These are phyloP conservation scores for Themeda triandra DNA, from an alignment of 176 grass and related monocot genomes.

Conservation along the genomic window DNA sequence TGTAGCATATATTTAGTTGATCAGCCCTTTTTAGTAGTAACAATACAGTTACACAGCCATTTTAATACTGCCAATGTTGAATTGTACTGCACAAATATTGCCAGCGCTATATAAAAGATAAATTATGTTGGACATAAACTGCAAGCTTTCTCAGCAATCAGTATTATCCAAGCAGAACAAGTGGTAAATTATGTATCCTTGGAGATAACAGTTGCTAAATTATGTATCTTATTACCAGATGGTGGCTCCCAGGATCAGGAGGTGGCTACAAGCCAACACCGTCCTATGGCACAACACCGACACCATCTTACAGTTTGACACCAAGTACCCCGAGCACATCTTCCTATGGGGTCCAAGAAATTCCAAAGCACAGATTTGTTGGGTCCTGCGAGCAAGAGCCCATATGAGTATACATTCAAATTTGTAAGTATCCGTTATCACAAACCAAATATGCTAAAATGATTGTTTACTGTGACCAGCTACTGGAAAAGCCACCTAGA, in stretches of 20 bases:
- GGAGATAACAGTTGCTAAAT: neutral
- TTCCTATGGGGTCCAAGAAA: conserved; percentile 13
- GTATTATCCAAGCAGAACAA: neutral
- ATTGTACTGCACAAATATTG: neutral
- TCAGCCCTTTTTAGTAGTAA: neutral
- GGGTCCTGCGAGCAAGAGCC: conserved; percentile 69
- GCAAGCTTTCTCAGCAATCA: neutral
- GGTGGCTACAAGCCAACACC: conserved; percentile 1
- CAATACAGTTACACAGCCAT: neutral
- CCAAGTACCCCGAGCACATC: conserved; percentile 52
- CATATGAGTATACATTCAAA: neutral
- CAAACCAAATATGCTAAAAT: neutral
- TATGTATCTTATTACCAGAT: conserved; percentile 28
- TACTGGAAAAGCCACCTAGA: conserved; percentile 72
- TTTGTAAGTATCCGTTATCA: conserved; percentile 4
- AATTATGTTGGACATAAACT: neutral
- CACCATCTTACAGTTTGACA: conserved; percentile 32
- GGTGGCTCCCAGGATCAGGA: neutral
- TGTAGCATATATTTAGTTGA: neutral
- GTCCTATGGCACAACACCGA: neutral
- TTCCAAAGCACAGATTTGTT: conserved; percentile 52
- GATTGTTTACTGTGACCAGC: conserved; percentile 24
- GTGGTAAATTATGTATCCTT: neutral
- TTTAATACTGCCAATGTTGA: neutral
- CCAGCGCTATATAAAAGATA: neutral